A percentile compares a stretch with the other conserved stretches of the same genome.
These are phyloP conservation scores for Aspergillus sp. DNA, from an alignment of 2,329 filamentous ascomycete genomes.

Conservation along the genomic window DNA sequence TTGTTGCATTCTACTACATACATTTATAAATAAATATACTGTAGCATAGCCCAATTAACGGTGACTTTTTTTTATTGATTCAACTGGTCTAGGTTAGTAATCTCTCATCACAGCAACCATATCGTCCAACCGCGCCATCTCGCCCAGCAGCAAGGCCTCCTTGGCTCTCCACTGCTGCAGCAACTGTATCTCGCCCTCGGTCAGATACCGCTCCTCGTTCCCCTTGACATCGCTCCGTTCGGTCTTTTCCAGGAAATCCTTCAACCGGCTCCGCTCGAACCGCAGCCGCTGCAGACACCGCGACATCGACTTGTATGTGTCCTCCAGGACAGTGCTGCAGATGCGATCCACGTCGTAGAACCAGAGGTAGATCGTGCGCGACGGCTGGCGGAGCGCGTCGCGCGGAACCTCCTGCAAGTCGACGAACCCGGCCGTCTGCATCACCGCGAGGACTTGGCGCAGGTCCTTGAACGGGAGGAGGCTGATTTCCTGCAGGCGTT, in stretches of 20 bases:
- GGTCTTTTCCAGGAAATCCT: slow-evolving; percentile 67
- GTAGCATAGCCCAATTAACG: too few relatives aligned
- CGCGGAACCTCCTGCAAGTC: slow-evolving; percentile 92
- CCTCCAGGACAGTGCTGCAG: slow-evolving; percentile 61
- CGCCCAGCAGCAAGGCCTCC: slow-evolving; percentile 64
- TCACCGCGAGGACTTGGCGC: slow-evolving; percentile 70
- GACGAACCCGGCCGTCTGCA: slow-evolving; percentile 78
- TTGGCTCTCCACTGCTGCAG: slow-evolving; percentile 54
- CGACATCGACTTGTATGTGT: slow-evolving; percentile 82
- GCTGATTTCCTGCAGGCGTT: slow-evolving; percentile 68
- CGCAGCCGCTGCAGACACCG: slow-evolving; percentile 71
- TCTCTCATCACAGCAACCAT: slow-evolving; percentile 76
- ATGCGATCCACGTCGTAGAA: slow-evolving; percentile 74
- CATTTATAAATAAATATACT: too few relatives aligned
- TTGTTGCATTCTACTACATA: too few relatives aligned
- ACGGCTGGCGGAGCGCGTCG: slow-evolving; percentile 71
- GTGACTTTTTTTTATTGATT: neutral
- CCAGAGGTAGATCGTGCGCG: slow-evolving; percentile 82
- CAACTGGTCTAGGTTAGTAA: slow-evolving; percentile 40
- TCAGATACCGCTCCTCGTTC: slow-evolving; percentile 71
- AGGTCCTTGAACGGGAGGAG: slow-evolving; percentile 80
- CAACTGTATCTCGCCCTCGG: slow-evolving; percentile 60
- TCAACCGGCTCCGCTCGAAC: slow-evolving; percentile 62
- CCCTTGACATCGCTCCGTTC: slow-evolving; percentile 79
- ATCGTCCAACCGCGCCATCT: slow-evolving; percentile 74